A percentile compares a stretch with the other conserved stretches of the same genome.
These are phyloP conservation scores for Capsicum pubescens DNA, from an alignment of 257 asterid species.

Conservation along the genomic window DNA sequence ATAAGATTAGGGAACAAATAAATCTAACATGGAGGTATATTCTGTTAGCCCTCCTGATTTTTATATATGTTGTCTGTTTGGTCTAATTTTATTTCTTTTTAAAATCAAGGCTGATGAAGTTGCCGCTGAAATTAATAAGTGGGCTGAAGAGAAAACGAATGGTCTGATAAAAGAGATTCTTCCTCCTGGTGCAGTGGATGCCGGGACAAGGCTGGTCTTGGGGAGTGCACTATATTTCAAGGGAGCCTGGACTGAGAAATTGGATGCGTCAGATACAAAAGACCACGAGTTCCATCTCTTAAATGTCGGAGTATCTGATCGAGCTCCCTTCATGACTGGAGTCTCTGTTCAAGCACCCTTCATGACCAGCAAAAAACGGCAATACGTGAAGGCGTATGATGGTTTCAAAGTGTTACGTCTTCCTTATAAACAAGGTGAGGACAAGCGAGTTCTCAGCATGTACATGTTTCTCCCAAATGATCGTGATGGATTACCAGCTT, in stretches of 20 bases:
- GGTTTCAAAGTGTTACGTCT: no score
- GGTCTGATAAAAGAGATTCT: conserved; percentile 43
- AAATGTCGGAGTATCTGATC: neutral
- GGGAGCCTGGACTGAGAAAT: conserved; percentile 42
- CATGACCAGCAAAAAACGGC: neutral
- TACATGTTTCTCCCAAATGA: no score
- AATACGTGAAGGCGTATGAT: no score
- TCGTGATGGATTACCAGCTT: no score
- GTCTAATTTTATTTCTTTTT: no score
- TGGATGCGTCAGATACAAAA: conserved; percentile 36
- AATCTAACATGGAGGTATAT: neutral
- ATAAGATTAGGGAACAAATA: neutral
- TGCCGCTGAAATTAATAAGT: conserved; percentile 36
- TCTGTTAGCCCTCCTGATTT: neutral
- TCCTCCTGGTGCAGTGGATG: conserved; percentile 30
- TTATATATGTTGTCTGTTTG: neutral
- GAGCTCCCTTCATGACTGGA: conserved; percentile 22
- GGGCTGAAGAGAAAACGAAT: conserved; percentile 42
- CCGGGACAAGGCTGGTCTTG: conserved; percentile 33
- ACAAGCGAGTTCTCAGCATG: no score
- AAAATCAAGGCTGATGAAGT: conserved; percentile 33
- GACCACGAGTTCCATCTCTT: neutral
- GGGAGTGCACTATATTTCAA: conserved; percentile 45
- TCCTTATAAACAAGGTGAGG: no score
- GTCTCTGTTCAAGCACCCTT: conserved; percentile 18